phyloP scores from a whole-genome alignment of 2,329 filamentous ascomycete genomes.

The Zalaria obscura region DNA sequence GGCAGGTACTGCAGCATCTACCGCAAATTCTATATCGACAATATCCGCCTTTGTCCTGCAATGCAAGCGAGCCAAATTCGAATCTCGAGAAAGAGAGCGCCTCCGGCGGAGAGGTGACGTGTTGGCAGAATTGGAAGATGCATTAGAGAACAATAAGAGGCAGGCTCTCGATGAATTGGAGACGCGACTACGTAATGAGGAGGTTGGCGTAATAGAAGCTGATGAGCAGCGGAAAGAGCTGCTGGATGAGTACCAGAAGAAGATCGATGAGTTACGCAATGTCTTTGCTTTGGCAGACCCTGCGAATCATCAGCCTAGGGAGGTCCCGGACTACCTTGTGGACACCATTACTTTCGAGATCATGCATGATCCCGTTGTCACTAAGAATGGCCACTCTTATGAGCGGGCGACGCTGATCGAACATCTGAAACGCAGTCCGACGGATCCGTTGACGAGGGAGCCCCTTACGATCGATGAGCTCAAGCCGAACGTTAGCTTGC shows the following conservation, averaged over 20 bases:
- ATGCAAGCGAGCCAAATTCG: slow-evolving; percentile 81
- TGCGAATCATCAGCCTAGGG: slow-evolving; percentile 28
- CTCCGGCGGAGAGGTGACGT: slow-evolving; percentile 42
- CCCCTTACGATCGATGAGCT: slow-evolving; percentile 55
- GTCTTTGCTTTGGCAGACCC: slow-evolving; percentile 34
- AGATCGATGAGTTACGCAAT: slow-evolving; percentile 27
- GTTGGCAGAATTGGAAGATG: slow-evolving; percentile 42
- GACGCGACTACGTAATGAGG: slow-evolving; percentile 14
- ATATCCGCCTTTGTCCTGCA: slow-evolving; percentile 60
- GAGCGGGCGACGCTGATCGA: slow-evolving; percentile 76
- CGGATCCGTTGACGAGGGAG: slow-evolving; percentile 74
- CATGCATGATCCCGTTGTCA: slow-evolving; percentile 49
- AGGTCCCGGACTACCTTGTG: slow-evolving; percentile 62
- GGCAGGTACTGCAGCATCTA: slow-evolving; percentile 39
- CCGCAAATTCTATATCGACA: slow-evolving; percentile 15
- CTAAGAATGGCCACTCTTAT: slow-evolving; percentile 79
- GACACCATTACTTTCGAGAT: slow-evolving; percentile 64
- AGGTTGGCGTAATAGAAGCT: slow-evolving; percentile 29
- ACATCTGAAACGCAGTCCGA: slow-evolving; percentile 60
- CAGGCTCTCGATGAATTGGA: slow-evolving; percentile 22
- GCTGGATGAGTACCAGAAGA: slow-evolving; percentile 21
- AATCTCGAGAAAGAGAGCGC: slow-evolving; percentile 52
- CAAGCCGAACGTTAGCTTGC: slow-evolving; percentile 67
- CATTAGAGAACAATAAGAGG: slow-evolving; percentile 36
- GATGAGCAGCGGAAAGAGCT: slow-evolving; percentile 35